Evolutionary conservation across 495 filamentous ascomycete species (phyloP).

Genomic region (Tuber brumale): DNA sequence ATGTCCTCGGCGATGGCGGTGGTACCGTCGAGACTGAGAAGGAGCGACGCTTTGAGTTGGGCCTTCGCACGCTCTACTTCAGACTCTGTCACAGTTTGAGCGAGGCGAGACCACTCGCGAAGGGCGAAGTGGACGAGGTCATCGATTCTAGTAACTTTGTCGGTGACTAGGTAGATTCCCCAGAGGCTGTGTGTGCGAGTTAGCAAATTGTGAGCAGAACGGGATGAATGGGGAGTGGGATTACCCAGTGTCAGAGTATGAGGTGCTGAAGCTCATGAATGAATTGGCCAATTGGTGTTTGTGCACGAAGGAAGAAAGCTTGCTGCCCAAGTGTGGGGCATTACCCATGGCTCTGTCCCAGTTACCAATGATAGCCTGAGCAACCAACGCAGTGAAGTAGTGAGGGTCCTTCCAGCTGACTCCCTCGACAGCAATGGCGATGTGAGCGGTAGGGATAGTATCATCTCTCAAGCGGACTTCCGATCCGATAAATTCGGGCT

Average conservation of each 20-base stretch:
- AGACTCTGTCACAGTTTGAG: conserved; percentile 72
- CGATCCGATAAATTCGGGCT: conserved; percentile 91
- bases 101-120: conserved; percentile 93
- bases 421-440: conserved; percentile 97
- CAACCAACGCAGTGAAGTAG: conserved; percentile 96
- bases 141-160: conserved; percentile 77
- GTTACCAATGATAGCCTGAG: conserved; percentile 98
- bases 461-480: conserved; percentile 93
- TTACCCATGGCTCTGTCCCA: conserved; percentile 99
- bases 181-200: conserved; percentile 62
- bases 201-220: conserved; percentile 18
- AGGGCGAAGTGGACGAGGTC: conserved; percentile 97
- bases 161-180: conserved; percentile 97
- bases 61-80: conserved; percentile 98
- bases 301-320: conserved; percentile 87
- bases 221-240: conserved; percentile 23
- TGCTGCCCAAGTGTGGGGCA: conserved; percentile 92
- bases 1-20: conserved; percentile 97
- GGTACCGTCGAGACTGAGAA: conserved; percentile 94
- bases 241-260: conserved; percentile 98
- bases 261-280: conserved; percentile 99
- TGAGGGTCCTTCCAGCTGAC: conserved; percentile 98
- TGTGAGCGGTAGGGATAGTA: conserved; percentile 90
- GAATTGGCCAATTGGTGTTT: conserved; percentile 92
- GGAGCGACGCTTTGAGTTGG: conserved; percentile 95